Evolutionary conservation across 2,329 filamentous ascomycete species (phyloP).

Genomic region (Beauveria sp.): DNA sequence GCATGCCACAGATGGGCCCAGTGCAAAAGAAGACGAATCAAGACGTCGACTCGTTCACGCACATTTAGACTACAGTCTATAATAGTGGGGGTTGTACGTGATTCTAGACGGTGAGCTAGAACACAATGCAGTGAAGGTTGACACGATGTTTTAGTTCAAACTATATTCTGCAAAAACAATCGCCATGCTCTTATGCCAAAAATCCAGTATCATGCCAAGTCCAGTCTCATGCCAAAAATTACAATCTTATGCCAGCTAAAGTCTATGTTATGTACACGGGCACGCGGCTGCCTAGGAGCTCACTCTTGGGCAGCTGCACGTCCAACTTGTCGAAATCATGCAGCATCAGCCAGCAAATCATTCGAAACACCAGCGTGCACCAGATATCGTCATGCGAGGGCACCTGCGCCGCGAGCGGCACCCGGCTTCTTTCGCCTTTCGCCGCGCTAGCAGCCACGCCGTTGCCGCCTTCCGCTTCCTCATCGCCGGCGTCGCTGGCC

Average conservation of each 20-base stretch:
- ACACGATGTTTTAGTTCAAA: no score
- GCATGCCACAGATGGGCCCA: no score
- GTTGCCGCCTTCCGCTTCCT: conserved; percentile 14
- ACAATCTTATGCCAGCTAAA: no score
- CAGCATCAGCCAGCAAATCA: conserved; percentile 51
- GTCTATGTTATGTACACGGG: conserved; percentile 42
- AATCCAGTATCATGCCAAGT: no score
- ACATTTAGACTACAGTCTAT: no score
- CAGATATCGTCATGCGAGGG: conserved; percentile 38
- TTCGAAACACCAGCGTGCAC: conserved; percentile 47
- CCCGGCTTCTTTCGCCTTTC: conserved; percentile 21
- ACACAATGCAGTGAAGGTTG: no score
- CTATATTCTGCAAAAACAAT: background rate
- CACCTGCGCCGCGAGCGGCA: conserved; percentile 17
- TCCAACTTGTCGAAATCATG: conserved; percentile 51
- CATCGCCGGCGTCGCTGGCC: background rate
- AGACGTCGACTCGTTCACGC: no score
- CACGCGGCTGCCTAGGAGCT: conserved; percentile 46
- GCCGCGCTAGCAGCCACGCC: conserved; percentile 1
- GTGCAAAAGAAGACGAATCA: no score
- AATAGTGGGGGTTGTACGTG: no score
- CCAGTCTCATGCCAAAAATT: no score
- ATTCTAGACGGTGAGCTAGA: no score
- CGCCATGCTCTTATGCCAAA: background rate
- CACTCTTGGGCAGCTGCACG: conserved; percentile 43